Percentiles rank a stretch among this genome's conserved stretches.
These are phyloP conservation scores for Jamesozyma spencerorum DNA, from an alignment of 805 yeast species.

Conservation along the genomic window DNA sequence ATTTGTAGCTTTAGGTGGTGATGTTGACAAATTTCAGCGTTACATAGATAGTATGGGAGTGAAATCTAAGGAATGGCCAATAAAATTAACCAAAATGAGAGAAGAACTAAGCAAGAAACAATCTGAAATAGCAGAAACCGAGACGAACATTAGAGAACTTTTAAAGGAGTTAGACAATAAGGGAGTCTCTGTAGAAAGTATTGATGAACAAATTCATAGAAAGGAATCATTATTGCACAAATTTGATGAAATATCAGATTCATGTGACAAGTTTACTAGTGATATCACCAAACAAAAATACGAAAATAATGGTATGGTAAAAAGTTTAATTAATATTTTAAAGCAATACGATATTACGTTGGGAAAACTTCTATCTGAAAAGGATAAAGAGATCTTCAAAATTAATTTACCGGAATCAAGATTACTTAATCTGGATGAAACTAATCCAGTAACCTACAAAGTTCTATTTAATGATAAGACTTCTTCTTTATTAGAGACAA, in stretches of 20 bases:
- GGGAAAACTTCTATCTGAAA: conserved; percentile 26
- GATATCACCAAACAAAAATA: conserved; percentile 40
- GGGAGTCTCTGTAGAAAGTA: conserved; percentile 53
- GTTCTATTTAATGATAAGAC: conserved; percentile 7
- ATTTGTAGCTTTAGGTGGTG: conserved; percentile 57
- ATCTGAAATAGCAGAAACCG: conserved; percentile 34
- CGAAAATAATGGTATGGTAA: conserved; percentile 41
- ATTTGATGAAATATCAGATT: conserved; percentile 38
- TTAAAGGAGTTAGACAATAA: conserved; percentile 39
- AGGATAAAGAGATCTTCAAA: conserved; percentile 29
- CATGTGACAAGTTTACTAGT: conserved; percentile 40
- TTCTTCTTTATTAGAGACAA: conserved; percentile 14
- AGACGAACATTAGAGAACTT: conserved; percentile 34
- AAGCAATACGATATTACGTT: conserved; percentile 51
- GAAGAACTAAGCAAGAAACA: conserved; percentile 38
- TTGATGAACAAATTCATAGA: conserved; percentile 54
- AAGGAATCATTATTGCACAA: conserved; percentile 48
- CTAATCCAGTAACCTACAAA: conserved; percentile 8
- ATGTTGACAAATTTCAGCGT: conserved; percentile 59
- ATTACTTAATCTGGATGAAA: conserved; percentile 9
- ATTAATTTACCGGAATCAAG: conserved; percentile 25
- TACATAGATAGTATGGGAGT: conserved; percentile 58
- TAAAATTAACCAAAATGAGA: conserved; percentile 46
- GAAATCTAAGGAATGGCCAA: conserved; percentile 58
- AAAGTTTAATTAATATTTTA: conserved; percentile 42